Conservation (phyloP, 345 rosid species). For the Arabidopsis suecica region DNA sequence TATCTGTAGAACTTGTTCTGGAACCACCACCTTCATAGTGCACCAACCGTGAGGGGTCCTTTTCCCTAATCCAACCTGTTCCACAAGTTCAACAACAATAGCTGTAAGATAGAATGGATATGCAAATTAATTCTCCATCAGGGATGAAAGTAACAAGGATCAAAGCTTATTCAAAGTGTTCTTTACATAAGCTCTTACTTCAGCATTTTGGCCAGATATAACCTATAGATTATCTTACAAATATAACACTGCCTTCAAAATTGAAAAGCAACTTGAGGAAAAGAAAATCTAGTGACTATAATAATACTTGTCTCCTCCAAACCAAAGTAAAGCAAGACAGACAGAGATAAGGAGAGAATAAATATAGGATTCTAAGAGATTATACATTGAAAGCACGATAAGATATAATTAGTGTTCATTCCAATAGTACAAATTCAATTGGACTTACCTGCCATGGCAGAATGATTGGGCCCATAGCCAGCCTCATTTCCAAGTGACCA, state of each 20-base stretch:
- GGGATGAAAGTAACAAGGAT: neutral
- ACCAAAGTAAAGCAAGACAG: slow-evolving; percentile 7
- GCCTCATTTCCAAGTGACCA: slow-evolving; percentile 99
- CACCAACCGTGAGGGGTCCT: slow-evolving; percentile 74
- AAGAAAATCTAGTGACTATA: neutral
- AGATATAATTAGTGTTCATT: neutral
- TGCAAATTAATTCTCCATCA: slow-evolving; percentile 11
- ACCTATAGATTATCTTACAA: slow-evolving; percentile 4
- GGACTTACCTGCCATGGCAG: slow-evolving; percentile 87
- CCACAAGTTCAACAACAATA: slow-evolving; percentile 36
- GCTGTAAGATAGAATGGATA: slow-evolving; percentile 25
- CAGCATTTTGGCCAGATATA: neutral
- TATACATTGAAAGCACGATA: neutral
- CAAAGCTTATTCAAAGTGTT: slow-evolving; percentile 4
- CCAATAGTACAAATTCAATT: slow-evolving; percentile 6
- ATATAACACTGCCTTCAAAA: neutral
- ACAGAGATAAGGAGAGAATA: slow-evolving; percentile 18
- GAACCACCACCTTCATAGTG: slow-evolving; percentile 99
- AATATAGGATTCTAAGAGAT: neutral
- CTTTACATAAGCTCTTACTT: slow-evolving; percentile 6
- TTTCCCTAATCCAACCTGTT: slow-evolving; percentile 91
- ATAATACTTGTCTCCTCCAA: neutral
- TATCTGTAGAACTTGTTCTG: slow-evolving; percentile 86
- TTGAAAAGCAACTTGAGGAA: neutral
- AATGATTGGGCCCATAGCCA: slow-evolving; percentile 96